A percentile compares a stretch with the other conserved stretches of the same genome.
These are phyloP conservation scores for Saturnispora sanitii DNA, from an alignment of 805 yeast species.

Conservation along the genomic window DNA sequence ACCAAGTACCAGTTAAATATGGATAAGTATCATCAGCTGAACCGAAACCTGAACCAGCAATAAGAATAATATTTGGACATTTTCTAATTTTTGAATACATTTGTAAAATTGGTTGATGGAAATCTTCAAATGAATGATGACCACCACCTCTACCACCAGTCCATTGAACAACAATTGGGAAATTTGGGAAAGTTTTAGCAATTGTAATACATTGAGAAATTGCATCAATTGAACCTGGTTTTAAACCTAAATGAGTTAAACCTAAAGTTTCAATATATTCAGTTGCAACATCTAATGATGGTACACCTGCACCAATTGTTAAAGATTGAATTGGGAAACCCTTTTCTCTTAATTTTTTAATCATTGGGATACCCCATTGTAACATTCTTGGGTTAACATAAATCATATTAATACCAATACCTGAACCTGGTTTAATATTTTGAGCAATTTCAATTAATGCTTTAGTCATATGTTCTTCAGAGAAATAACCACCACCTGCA, in stretches of 20 bases:
- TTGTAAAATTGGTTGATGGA: conserved; percentile 94
- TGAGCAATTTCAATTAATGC: conserved; percentile 70
- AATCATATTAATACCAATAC: conserved; percentile 84
- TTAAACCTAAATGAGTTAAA: conserved; percentile 86
- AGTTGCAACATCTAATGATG: conserved; percentile 92
- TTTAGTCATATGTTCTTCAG: conserved; percentile 53
- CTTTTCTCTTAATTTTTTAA: conserved; percentile 74
- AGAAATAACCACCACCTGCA: conserved; percentile 98
- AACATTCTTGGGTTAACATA: conserved; percentile 96
- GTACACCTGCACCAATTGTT: conserved; percentile 99
- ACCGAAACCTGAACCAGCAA: conserved; percentile 99
- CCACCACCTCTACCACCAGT: conserved; percentile 99
- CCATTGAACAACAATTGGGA: conserved; percentile 98
- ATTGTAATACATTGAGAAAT: conserved; percentile 77
- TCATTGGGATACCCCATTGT: conserved; percentile 97
- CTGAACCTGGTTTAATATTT: conserved; percentile 71
- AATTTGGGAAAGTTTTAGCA: conserved; percentile 89
- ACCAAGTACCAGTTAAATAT: conserved; percentile 96
- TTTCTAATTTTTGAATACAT: conserved; percentile 94
- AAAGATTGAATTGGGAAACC: conserved; percentile 95
- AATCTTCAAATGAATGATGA: conserved; percentile 97
- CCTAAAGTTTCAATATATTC: conserved; percentile 93
- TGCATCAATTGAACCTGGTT: conserved; percentile 96
- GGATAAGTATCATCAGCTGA: conserved; percentile 95
- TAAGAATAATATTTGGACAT: conserved; percentile 75